Conservation (phyloP, 768 basidiomycete genomes). For the Lactifluus piperatus region DNA sequence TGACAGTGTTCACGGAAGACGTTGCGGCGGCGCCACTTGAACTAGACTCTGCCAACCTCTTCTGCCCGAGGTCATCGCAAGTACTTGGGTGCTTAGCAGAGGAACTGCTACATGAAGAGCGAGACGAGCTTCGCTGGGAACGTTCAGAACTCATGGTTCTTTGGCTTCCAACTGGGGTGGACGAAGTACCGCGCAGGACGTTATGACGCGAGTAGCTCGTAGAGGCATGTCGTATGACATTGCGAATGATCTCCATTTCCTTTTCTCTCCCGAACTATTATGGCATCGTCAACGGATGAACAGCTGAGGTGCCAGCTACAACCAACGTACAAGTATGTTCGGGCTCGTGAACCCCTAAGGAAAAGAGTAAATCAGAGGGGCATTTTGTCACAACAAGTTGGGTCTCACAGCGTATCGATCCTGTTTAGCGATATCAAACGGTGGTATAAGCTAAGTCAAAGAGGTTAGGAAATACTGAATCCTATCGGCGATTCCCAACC, state of each 20-base stretch:
- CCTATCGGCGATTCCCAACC: constrained; percentile 6
- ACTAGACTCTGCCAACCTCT: background rate
- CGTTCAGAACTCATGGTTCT: constrained; percentile 20
- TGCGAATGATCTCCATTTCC: constrained; percentile 58
- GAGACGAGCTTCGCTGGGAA: constrained; percentile 28
- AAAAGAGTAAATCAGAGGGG: background rate
- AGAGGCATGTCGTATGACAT: constrained; percentile 43
- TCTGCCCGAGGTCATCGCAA: background rate
- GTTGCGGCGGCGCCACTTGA: constrained; percentile 1
- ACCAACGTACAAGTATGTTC: constrained; percentile 42
- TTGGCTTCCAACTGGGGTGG: constrained; percentile 30
- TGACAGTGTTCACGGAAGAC: constrained; percentile 25
- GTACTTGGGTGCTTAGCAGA: background rate
- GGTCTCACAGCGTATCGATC: constrained; percentile 55
- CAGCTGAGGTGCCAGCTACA: background rate
- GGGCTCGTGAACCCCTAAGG: constrained; percentile 65
- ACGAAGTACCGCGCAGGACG: constrained; percentile 35
- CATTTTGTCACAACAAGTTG: background rate
- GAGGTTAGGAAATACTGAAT: constrained; percentile 7
- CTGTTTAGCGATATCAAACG: constrained; percentile 55
- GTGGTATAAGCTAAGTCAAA: constrained; percentile 47
- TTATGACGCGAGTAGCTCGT: constrained; percentile 53
- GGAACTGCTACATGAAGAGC: constrained; percentile 36
- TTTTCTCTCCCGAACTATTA: constrained; percentile 63
- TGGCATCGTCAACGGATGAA: background rate